Evolutionary conservation across 495 filamentous ascomycete species (phyloP).

Genomic region (Emericellopsis terricola): DNA sequence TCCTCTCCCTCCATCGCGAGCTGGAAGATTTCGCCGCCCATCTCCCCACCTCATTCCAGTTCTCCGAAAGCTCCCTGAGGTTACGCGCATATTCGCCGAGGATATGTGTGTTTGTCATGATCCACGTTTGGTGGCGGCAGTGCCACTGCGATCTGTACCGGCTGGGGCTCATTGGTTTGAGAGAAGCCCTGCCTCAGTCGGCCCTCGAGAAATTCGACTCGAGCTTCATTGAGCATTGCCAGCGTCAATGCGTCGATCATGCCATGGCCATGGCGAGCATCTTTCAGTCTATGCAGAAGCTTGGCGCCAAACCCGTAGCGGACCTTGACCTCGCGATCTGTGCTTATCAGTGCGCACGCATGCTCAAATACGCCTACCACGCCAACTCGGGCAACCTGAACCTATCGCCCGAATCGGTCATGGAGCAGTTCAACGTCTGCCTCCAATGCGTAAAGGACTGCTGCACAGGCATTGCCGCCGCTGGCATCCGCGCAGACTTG

Average conservation of each 20-base stretch:
- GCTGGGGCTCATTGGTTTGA: constrained; percentile 22
- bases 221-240: constrained; percentile 17
- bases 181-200: constrained; percentile 19
- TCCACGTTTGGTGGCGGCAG: constrained; percentile 31
- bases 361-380: constrained; percentile 12
- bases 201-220: constrained; percentile 19
- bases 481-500: background rate
- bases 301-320: constrained; percentile 20
- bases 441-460: constrained; percentile 11
- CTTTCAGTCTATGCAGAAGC: constrained; percentile 21
- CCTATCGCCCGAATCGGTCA: constrained; percentile 10
- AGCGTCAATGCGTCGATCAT: constrained; percentile 25
- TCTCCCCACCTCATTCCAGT: constrained; percentile 25
- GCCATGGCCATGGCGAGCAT: constrained; percentile 29
- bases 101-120: constrained; percentile 29
- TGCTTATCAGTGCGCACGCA: constrained; percentile 26
- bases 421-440: constrained; percentile 12
- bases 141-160: constrained; percentile 32
- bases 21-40: constrained; percentile 24
- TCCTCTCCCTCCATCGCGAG: constrained; percentile 21
- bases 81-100: constrained; percentile 29
- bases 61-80: constrained; percentile 27
- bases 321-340: constrained; percentile 29
- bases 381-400: constrained; percentile 7
- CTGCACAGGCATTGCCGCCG: constrained; percentile 1